phyloP scores from a whole-genome alignment of 2,329 filamentous ascomycete genomes.

The Aspergillus fructus region DNA sequence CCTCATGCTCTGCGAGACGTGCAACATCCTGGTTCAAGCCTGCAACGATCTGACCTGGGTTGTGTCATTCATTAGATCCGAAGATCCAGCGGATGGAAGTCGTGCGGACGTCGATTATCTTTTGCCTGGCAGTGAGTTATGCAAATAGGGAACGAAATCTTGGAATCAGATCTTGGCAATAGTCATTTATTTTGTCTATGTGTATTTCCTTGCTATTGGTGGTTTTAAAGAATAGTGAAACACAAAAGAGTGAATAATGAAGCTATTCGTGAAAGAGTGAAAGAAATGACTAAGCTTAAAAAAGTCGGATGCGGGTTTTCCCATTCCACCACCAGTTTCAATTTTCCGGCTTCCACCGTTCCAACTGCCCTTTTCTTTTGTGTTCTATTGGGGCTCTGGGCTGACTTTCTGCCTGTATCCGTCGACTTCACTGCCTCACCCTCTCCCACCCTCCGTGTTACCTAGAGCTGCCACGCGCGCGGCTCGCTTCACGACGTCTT shows the following conservation, averaged over 20 bases:
- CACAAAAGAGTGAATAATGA: neutral
- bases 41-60: conserved; percentile 20
- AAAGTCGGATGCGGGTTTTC: conserved; percentile 3
- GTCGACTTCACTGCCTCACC: neutral
- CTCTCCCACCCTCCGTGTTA: conserved; percentile 19
- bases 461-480: conserved; percentile 45
- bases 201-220: neutral
- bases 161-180: neutral
- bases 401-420: conserved; percentile 9
- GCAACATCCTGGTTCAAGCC: conserved; percentile 19
- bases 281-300: neutral
- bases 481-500: conserved; percentile 52
- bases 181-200: neutral
- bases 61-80: conserved; percentile 14
- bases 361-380: neutral
- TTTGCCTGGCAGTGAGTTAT: conserved; percentile 19
- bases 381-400: conserved; percentile 6
- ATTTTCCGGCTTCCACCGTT: neutral
- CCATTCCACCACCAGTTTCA: neutral
- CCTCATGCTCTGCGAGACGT: conserved; percentile 27
- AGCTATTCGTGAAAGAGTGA: neutral
- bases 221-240: neutral
- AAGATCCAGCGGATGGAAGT: conserved; percentile 16
- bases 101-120: conserved; percentile 30
- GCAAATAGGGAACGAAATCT: neutral